Evolutionary conservation across 768 basidiomycete genomes (phyloP).

Genomic region (Coprinellus micaceus): DNA sequence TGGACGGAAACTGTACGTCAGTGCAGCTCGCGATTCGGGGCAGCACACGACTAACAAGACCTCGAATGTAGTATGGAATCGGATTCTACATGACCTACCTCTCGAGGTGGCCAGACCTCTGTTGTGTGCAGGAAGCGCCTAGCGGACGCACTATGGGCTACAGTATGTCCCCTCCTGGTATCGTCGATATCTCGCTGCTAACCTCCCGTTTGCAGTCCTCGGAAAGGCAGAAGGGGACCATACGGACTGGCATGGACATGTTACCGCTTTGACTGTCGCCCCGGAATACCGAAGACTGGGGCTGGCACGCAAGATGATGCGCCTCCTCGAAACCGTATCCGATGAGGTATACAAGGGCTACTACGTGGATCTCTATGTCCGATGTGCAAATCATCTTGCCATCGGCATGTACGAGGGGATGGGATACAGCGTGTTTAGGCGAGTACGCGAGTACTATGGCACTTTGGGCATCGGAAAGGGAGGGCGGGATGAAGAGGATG

Average conservation of each 20-base stretch:
- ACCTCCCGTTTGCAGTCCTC: constrained; percentile 54
- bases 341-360: constrained; percentile 76
- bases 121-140: constrained; percentile 77
- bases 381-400: constrained; percentile 81
- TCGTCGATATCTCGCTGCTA: constrained; percentile 1
- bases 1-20: constrained; percentile 92
- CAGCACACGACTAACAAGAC: too few relatives aligned
- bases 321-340: constrained; percentile 79
- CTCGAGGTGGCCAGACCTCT: constrained; percentile 88
- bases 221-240: constrained; percentile 86
- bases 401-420: constrained; percentile 89
- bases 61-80: constrained; percentile 65
- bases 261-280: constrained; percentile 92
- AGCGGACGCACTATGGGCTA: constrained; percentile 89
- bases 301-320: constrained; percentile 85
- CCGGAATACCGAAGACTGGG: constrained; percentile 88
- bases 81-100: constrained; percentile 88
- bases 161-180: constrained; percentile 45
- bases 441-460: constrained; percentile 89
- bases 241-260: constrained; percentile 87
- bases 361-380: constrained; percentile 95
- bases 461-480: constrained; percentile 70
- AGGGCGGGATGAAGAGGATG: constrained; percentile 84
- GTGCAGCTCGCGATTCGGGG: too few relatives aligned
- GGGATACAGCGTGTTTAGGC: constrained; percentile 89